Conservation (phyloP, 73 alveolate species). For the Paramecium tetraurelia region DNA sequence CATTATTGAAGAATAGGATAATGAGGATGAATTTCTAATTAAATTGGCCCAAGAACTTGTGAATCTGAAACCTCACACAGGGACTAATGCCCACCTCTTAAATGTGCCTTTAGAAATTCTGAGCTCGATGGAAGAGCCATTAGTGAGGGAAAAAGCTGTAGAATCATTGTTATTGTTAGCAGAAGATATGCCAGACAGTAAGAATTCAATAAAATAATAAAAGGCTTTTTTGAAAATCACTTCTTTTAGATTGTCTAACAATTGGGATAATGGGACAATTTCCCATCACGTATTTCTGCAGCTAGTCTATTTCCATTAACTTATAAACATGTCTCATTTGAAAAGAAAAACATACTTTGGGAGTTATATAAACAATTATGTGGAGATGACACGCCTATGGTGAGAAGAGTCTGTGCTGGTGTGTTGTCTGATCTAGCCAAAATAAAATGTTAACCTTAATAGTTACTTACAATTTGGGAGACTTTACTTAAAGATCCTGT, state of each 20-base stretch:
- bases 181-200: conserved; percentile 43
- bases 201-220: not conserved
- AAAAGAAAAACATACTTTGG: conserved; percentile 7
- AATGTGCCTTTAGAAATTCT: conserved; percentile 53
- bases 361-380: conserved; percentile 51
- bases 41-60: conserved; percentile 47
- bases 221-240: conserved; percentile 56
- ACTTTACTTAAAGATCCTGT: conserved; percentile 29
- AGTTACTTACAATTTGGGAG: conserved; percentile 44
- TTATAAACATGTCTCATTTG: conserved; percentile 7
- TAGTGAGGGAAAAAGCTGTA: conserved; percentile 63
- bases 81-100: conserved; percentile 11
- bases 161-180: conserved; percentile 46
- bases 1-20: conserved; percentile 58
- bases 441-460: not conserved
- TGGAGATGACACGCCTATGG: conserved; percentile 63
- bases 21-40: conserved; percentile 61
- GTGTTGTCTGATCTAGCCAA: conserved; percentile 46
- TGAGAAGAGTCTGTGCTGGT: conserved; percentile 57
- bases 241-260: conserved; percentile 32
- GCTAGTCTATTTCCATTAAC: conserved; percentile 35
- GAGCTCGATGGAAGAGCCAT: conserved; percentile 61
- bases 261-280: conserved; percentile 58
- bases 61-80: not conserved
- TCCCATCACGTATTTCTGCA: conserved; percentile 59